Evolutionary conservation across 2,329 filamentous ascomycete species (phyloP), one percentile per base, ranked within the genome.

Genomic region (Botrytis galanthina): DNA sequence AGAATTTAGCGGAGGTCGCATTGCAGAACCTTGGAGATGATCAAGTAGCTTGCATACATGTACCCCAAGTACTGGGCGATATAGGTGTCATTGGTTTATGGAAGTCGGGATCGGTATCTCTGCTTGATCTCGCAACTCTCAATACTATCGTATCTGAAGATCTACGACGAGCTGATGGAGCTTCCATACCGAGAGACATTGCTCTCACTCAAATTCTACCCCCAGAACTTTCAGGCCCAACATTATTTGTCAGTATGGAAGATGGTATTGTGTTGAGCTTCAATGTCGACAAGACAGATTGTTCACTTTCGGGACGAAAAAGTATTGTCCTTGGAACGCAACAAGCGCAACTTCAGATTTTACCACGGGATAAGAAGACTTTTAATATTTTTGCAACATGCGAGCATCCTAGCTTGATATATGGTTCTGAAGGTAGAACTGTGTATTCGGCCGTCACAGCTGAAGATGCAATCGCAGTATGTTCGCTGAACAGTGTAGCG

Each of bases 391-490:
- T 99, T 81, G 94, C 94, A 0, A 97, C 94, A 0, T 97, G 94
- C 73, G 96, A 99, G 79, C 94, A 98, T 80, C 93, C 96, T 0
- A 98, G 93, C 76, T 83, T 99, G 72, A 97, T 99, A 67, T 98
- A 99, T 80, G 93, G 92, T 14, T 90, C 91, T 0, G 94, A 98
- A 80, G 93, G 93, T 0, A 89, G 95, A 35, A 92, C 98, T 59
- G 90, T 97, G 0, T 99, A 97, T 83, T 97, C 95, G 7, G 95
- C 96, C 2, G 93, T 98, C 1, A 97, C 95, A 20, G 94, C 95
- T 4, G 93, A 97, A 75, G 91, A 94, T 75, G 93, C 94, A 1
- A 91, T 91, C 1, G 91, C 89, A 66, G 91, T 98, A 9, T 96
- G 93, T 75, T 88, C 92, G 0, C 97, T 99, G 80, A 89, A 98